These are phyloP conservation scores for Phaeodactylum tricornutum DNA, from an alignment of 108 stramenopile species.

Conservation along the genomic window DNA sequence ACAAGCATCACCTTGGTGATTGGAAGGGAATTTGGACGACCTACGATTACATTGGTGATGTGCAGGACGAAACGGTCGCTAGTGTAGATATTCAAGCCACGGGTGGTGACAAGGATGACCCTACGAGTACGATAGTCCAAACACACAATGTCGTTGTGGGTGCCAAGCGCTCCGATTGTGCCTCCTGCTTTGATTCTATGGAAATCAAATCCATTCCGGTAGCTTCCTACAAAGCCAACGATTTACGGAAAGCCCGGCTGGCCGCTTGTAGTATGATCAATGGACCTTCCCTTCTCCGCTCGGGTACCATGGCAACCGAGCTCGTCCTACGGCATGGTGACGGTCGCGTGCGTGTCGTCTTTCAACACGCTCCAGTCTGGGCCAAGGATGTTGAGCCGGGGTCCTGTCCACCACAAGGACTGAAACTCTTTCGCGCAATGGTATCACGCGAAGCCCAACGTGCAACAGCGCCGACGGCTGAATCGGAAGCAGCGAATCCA, in stretches of 20 bases:
- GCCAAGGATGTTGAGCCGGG: conserved; percentile 63
- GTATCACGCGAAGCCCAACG: conserved; percentile 59
- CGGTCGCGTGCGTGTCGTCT: conserved; percentile 68
- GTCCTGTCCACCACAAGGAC: conserved; percentile 66
- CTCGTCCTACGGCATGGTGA: conserved; percentile 58
- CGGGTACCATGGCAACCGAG: conserved; percentile 72
- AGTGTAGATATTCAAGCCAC: conserved; percentile 28
- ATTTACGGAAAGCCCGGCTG: conserved; percentile 16
- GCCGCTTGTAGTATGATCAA: conserved; percentile 48
- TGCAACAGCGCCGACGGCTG: conserved; percentile 40
- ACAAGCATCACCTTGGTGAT: conserved; percentile 67
- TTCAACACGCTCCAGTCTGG: conserved; percentile 86
- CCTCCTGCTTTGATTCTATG: conserved; percentile 66
- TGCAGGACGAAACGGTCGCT: conserved; percentile 59
- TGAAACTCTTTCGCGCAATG: conserved; percentile 67
- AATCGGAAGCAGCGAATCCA: conserved; percentile 41
- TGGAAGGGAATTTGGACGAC: conserved; percentile 83
- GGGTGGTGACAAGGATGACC: conserved; percentile 6
- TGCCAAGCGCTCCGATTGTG: conserved; percentile 63
- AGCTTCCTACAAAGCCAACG: conserved; percentile 41
- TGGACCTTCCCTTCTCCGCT: conserved; percentile 55
- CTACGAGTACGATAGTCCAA: conserved; percentile 29
- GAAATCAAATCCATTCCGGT: conserved; percentile 49
- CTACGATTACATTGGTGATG: conserved; percentile 75
- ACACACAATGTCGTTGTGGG: conserved; percentile 60